A percentile compares a stretch with the other conserved stretches of the same genome.
Conservation (phyloP, 805 yeast species). For the Teunomyces tritomae region DNA sequence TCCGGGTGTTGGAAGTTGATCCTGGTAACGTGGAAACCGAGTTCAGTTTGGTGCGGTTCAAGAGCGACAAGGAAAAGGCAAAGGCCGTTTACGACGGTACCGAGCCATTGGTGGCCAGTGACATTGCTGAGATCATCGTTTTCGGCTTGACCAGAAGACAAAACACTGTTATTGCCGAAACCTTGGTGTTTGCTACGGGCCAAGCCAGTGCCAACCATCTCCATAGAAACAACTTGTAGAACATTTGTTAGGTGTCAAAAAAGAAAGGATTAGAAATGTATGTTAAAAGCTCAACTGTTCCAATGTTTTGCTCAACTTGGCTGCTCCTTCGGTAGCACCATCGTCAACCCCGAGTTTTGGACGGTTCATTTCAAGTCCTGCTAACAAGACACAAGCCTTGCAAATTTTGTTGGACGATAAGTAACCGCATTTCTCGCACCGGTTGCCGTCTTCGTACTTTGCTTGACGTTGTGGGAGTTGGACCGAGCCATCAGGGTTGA, state of each 20-base stretch:
- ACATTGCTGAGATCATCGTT: conserved; percentile 71
- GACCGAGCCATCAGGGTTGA: conserved; percentile 63
- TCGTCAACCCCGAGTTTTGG: conserved; percentile 61
- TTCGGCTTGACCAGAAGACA: conserved; percentile 65
- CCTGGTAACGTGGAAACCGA: conserved; percentile 84
- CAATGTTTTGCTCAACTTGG: conserved; percentile 55
- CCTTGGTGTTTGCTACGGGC: conserved; percentile 78
- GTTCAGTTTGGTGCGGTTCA: conserved; percentile 61
- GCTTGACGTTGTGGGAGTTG: conserved; percentile 28
- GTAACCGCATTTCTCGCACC: conserved; percentile 89
- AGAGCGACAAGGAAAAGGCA: conserved; percentile 61
- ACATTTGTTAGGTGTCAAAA: not conserved
- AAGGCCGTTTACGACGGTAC: conserved; percentile 64
- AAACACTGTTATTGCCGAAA: conserved; percentile 76
- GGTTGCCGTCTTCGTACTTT: conserved; percentile 57
- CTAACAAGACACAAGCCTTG: conserved; percentile 87
- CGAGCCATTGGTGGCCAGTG: conserved; percentile 69
- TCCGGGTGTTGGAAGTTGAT: conserved; percentile 70
- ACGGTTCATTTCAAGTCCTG: conserved; percentile 75
- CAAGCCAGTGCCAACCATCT: conserved; percentile 78
- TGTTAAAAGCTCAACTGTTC: conserved; percentile 55
- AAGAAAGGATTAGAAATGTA: too few species aligned
- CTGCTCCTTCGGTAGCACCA: conserved; percentile 61
- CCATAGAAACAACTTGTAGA: conserved; percentile 24
- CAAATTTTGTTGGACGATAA: conserved; percentile 84